Evolutionary conservation across 768 basidiomycete species (phyloP).

Genomic region (Leucocoprinus leucothites): DNA sequence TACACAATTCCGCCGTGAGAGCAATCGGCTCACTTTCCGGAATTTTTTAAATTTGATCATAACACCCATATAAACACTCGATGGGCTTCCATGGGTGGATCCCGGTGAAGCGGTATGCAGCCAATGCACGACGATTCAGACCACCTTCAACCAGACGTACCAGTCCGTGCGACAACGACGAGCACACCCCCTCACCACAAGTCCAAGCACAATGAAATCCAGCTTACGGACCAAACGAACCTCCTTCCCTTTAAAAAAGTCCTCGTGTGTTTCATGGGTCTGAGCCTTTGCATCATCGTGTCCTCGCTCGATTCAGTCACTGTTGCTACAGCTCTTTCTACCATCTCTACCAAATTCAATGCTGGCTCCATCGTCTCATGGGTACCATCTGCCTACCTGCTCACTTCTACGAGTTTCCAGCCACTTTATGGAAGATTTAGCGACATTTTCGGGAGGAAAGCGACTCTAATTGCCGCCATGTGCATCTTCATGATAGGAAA

Average conservation of each 20-base stretch:
- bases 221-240: constrained; percentile 69
- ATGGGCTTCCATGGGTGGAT: not conserved
- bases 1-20: not conserved
- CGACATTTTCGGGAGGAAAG: constrained; percentile 68
- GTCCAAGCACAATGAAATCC: not conserved
- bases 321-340: constrained; percentile 72
- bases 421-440: constrained; percentile 60
- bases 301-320: constrained; percentile 70
- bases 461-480: constrained; percentile 54
- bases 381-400: constrained; percentile 72
- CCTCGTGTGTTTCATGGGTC: constrained; percentile 56
- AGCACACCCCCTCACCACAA: not conserved
- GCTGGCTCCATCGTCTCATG: constrained; percentile 63
- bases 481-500: constrained; percentile 65
- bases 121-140: not conserved
- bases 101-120: not conserved
- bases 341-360: constrained; percentile 62
- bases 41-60: not conserved
- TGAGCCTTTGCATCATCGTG: constrained; percentile 59
- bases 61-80: not conserved
- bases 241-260: constrained; percentile 64
- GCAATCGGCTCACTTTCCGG: not conserved
- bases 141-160: not conserved
- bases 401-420: constrained; percentile 66
- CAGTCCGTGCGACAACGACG: not conserved